Percentiles rank a stretch among this genome's conserved stretches.
Conservation (phyloP, 306 rosid species). For the Cucurbita maxima region DNA sequence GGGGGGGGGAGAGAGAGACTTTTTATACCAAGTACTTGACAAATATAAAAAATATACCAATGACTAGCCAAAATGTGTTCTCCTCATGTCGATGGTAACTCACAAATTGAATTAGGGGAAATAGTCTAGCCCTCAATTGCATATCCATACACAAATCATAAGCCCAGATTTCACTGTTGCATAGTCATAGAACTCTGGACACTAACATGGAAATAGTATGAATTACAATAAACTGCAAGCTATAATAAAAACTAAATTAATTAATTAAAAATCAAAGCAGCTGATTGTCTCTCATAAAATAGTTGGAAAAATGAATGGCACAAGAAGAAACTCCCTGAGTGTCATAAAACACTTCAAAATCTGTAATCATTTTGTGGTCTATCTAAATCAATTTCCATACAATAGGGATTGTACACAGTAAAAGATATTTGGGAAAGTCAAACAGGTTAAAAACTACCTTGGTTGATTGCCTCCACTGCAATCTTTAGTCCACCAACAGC, state of each 20-base stretch:
- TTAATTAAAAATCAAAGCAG: not conserved
- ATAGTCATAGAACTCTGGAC: not conserved
- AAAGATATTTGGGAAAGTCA: not conserved
- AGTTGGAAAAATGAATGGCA: not conserved
- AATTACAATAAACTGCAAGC: not conserved
- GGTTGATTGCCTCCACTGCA: slow-evolving; percentile 54
- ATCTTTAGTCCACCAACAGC: slow-evolving; percentile 85
- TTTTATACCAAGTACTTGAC: not conserved
- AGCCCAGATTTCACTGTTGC: not conserved
- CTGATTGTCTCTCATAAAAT: not conserved
- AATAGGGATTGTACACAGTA: not conserved
- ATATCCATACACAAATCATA: not conserved
- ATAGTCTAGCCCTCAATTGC: not conserved
- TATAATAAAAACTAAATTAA: not conserved
- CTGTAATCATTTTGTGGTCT: not conserved
- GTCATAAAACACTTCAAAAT: not conserved
- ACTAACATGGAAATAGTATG: not conserved
- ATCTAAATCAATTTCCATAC: not conserved
- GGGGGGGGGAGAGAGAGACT: not conserved
- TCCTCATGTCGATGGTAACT: not conserved
- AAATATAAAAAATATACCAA: not conserved
- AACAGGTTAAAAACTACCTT: slow-evolving; percentile 39
- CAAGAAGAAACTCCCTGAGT: not conserved
- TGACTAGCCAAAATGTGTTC: not conserved
- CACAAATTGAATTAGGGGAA: not conserved